These are phyloP conservation scores for Thozetella sp. DNA, from an alignment of 495 filamentous ascomycete genomes.

Conservation along the genomic window DNA sequence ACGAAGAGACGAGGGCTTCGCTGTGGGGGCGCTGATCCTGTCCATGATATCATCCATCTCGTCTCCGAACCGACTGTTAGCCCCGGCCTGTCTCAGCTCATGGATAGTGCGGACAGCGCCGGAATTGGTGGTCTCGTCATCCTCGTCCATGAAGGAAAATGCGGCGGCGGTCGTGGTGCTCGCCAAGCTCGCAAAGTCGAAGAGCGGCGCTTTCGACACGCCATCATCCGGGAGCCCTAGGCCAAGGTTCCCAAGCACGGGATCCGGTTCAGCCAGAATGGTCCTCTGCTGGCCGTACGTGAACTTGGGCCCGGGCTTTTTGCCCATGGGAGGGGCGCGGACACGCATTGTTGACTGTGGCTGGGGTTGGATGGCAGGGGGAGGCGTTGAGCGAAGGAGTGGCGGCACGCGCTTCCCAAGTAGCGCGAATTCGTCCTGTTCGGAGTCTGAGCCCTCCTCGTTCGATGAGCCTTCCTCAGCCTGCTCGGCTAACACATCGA, in stretches of 20 bases:
- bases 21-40: constrained; percentile 68
- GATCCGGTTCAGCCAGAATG: constrained; percentile 45
- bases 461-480: constrained; percentile 3
- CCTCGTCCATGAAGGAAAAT: constrained; percentile 34
- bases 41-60: constrained; percentile 83
- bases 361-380: constrained; percentile 6
- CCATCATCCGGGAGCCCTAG: constrained; percentile 24
- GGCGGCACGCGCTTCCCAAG: not conserved
- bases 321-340: constrained; percentile 6
- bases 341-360: not conserved
- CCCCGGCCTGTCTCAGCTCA: constrained; percentile 84
- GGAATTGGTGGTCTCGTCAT: constrained; percentile 57
- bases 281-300: constrained; percentile 53
- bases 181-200: constrained; percentile 34
- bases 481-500: constrained; percentile 5
- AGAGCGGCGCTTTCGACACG: constrained; percentile 30
- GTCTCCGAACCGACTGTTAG: constrained; percentile 78
- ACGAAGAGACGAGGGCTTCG: constrained; percentile 46
- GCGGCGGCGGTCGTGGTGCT: constrained; percentile 28
- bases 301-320: constrained; percentile 31
- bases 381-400: not conserved
- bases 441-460: not conserved
- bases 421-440: constrained; percentile 4
- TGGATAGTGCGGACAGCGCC: constrained; percentile 80
- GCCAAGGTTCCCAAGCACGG: constrained; percentile 21